Base-by-base conservation (phyloP, 495 filamentous ascomycete genomes). In the Lophium mytilinum region DNA sequence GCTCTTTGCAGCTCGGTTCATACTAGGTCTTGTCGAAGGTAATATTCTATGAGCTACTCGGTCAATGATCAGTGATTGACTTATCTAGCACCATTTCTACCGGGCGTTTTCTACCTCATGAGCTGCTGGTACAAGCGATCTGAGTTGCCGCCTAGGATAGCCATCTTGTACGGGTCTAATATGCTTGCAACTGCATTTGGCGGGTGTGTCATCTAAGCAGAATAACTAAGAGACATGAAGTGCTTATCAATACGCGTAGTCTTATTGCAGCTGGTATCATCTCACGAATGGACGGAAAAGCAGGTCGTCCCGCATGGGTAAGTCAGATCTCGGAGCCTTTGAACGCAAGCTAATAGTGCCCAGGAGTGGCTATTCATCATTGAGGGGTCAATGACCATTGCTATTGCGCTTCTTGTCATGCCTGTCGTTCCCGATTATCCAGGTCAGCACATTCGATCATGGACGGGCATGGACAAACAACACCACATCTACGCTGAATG, bases 1-100 rank as follows among this genome's bases (percentile, higher is more conserved):
- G 0, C 72, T 89, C 39, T 71, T 86, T 18, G 82, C 79, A 3
- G 77, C 81, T 47, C 80, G 85, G 14, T 89, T 88, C 74, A 85
- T 86, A 58, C 75, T 90, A 0, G 85, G 86, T 61, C 83, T 88
- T 43, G 77, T 53, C 8, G 53, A 56, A 15, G 2, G 24, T 30
- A 2, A 3, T 30, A 30, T 30, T 30, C n/a, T n/a, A n/a, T n/a
- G n/a, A n/a, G n/a, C n/a, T n/a, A n/a, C n/a, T n/a, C n/a, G n/a
- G n/a, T n/a, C n/a, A n/a, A n/a, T n/a, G 6, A 6, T 30, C 24
- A 30, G 6, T 6, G 24, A 6, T 30, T 30, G 24, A 30, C 24
- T 30, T 30, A 30, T 30, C 24, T 30, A 30, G 53, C 58, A 9
- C 50, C 59, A 9, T 58, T 62, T 24, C 48, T 68, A 54, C 55